Conservation (phyloP, 257 asterid species). For the Przewalskia tangutica region DNA sequence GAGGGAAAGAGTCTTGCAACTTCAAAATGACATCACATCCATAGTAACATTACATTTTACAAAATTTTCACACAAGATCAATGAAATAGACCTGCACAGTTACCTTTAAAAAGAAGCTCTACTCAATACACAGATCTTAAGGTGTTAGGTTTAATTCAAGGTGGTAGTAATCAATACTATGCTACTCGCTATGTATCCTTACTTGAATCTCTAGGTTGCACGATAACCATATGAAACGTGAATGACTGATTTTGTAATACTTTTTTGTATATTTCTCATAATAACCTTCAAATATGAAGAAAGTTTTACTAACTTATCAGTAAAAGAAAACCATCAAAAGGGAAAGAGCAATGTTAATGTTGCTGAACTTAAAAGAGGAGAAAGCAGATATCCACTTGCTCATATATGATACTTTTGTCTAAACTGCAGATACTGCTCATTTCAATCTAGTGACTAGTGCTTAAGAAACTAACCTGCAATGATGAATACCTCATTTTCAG, state of each 20-base stretch:
- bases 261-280: neutral
- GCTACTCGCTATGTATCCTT: neutral
- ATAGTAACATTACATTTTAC: neutral
- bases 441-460: neutral
- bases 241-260: neutral
- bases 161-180: neutral
- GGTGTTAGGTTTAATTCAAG: neutral
- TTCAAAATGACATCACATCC: neutral
- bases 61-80: neutral
- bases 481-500: neutral
- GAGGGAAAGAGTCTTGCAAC: neutral
- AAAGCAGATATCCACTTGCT: neutral
- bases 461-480: neutral
- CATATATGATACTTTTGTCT: neutral
- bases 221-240: neutral
- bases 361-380: neutral
- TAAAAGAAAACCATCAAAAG: neutral
- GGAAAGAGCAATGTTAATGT: neutral
- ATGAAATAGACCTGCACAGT: neutral
- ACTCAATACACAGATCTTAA: neutral
- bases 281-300: neutral
- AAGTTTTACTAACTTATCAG: neutral
- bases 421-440: neutral
- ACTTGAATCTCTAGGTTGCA: neutral
- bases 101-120: neutral